These are phyloP conservation scores for Entamoeba invadens DNA, from an alignment of 208 protist genomes.

Conservation along the genomic window DNA sequence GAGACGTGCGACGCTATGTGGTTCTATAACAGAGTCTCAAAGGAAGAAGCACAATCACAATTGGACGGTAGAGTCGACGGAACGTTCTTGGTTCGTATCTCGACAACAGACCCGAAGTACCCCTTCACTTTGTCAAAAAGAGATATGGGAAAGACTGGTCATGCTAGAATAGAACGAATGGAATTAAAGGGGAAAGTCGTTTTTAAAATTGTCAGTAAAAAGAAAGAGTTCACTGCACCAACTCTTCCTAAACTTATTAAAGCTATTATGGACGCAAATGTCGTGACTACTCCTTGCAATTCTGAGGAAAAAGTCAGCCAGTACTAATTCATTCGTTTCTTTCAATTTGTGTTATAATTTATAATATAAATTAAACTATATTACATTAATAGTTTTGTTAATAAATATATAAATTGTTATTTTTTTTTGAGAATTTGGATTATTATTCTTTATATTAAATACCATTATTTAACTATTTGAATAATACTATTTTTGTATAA, in stretches of 20 bases:
- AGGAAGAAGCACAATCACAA: background rate
- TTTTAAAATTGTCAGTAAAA: background rate
- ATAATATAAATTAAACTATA: too few species aligned
- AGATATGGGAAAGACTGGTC: background rate
- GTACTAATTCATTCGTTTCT: background rate
- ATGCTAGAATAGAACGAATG: background rate
- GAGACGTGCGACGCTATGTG: background rate
- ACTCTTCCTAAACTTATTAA: background rate
- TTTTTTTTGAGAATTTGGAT: too few species aligned
- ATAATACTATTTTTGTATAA: too few species aligned
- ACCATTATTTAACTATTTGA: too few species aligned
- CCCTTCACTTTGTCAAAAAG: background rate
- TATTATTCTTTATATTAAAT: too few species aligned
- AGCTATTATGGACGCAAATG: background rate
- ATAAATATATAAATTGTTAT: too few species aligned
- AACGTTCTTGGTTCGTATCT: background rate
- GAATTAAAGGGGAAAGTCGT: background rate
- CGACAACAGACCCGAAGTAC: background rate
- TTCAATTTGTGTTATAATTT: too few species aligned
- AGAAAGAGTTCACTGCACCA: background rate
- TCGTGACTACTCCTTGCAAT: background rate
- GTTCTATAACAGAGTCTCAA: background rate
- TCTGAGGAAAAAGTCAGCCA: background rate
- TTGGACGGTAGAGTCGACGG: background rate
- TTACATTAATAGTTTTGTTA: too few species aligned